Evolutionary conservation across 768 basidiomycete genomes (phyloP).

Genomic region (Suillus sp.): DNA sequence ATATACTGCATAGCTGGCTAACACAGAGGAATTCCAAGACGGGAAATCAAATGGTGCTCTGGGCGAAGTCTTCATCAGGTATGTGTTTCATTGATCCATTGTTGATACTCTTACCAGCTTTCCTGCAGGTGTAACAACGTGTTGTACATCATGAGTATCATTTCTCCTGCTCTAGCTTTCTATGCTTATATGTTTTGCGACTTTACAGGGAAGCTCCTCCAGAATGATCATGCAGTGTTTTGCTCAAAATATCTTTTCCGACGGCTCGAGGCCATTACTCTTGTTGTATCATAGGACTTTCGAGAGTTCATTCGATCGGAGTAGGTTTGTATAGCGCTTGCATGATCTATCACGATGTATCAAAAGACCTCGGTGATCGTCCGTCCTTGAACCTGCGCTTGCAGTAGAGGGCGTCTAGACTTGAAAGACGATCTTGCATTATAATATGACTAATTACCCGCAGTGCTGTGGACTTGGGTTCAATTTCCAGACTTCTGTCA

Average conservation of each 20-base stretch:
- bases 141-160: conserved; percentile 86
- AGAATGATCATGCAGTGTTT: conserved; percentile 35
- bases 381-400: not conserved
- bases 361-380: not conserved
- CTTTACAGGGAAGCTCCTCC: conserved; percentile 74
- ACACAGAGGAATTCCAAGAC: conserved; percentile 97
- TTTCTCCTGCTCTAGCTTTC: conserved; percentile 12
- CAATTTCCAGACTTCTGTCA: not conserved
- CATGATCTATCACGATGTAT: not conserved
- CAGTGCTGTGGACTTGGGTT: not conserved
- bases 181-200: conserved; percentile 30
- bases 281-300: conserved; percentile 7
- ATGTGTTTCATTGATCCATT: conserved; percentile 28
- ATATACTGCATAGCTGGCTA: conserved; percentile 71
- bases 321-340: conserved; percentile 1
- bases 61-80: conserved; percentile 99
- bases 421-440: not conserved
- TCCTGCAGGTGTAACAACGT: conserved; percentile 86
- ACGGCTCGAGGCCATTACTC: not conserved
- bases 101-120: conserved; percentile 16
- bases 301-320: not conserved
- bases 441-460: not conserved
- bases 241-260: not conserved
- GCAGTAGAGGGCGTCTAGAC: not conserved
- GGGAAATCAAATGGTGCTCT: conserved; percentile 93